Base-by-base conservation (phyloP, 2,329 filamentous ascomycete genomes). In the Penicillium sp. region DNA sequence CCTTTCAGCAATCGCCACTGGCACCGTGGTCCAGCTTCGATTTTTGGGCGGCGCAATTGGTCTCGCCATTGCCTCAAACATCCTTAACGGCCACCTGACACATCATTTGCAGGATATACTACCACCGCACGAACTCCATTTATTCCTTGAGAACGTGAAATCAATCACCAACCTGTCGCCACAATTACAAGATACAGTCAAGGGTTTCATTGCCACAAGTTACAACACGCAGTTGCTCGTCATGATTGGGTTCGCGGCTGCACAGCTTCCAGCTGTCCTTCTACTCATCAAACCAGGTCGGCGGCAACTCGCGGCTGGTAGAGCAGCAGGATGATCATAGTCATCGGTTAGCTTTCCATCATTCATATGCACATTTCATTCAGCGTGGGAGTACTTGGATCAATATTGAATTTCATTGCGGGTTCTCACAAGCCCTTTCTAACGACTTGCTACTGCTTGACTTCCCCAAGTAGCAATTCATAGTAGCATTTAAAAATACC, bases 21-120 rank as follows among this genome's bases (percentile, higher is more conserved):
- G 70, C 1, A 63, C 67, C 6, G 57, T 71, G 10, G 66, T 71
- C 7, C 69, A 71, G 45, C 28, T 71, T 30, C 65, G 70, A 8
- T 69, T 71, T 25, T 63, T 71, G n/a, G 70, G 70, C 6, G 70
- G 70, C 33, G 69, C 70, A 26, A 67, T 71, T 19, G 68, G 69
- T 16, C 65, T 71, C 19, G 69, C 66, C 7, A 70, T 71, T 51
- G 66, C 68, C 52, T 68, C 66, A 4, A 71, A 70, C 37, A 68
- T 71, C 26, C 57, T 70, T 2, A 71, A 71, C 42, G 64, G 68
- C 19, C 64, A 59, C 48, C 62, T 71, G 26, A 38, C 55, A 10
- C 38, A 61, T 52, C 62, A 65, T 57, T 45, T 71, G 52, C 38
- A 58, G 10, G 60, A 57, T n/a, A 22, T 69, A 35, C 40, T 71